These are phyloP conservation scores for Oropetium thomaeum DNA, from an alignment of 176 grass and related monocot species.

Conservation along the genomic window DNA sequence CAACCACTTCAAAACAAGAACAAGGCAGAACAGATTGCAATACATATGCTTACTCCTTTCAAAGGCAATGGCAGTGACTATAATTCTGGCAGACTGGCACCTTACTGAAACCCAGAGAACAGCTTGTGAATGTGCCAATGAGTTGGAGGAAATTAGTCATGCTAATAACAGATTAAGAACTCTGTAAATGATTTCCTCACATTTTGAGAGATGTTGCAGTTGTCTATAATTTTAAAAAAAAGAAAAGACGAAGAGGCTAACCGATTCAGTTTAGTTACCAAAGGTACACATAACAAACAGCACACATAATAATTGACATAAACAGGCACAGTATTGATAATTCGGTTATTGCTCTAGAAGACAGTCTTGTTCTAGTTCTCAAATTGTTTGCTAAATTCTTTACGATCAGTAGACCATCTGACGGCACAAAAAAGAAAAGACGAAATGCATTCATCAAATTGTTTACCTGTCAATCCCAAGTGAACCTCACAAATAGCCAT, in stretches of 20 bases:
- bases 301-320: too few species aligned
- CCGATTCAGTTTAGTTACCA: too few species aligned
- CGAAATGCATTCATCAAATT: neutral
- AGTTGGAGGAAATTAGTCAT: neutral
- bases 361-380: neutral
- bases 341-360: neutral
- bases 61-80: neutral
- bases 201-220: neutral
- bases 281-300: too few species aligned
- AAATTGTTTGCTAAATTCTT: neutral
- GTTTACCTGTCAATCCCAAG: slow-evolving; percentile 12
- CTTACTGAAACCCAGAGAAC: neutral
- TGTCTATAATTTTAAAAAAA: neutral
- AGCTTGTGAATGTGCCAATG: neutral
- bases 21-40: too few species aligned
- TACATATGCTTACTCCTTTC: too few species aligned
- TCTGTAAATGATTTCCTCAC: neutral
- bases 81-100: neutral
- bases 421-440: neutral
- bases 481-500: slow-evolving; percentile 50
- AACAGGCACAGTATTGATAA: too few species aligned
- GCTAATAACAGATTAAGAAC: neutral
- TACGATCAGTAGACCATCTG: neutral
- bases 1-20: too few species aligned
- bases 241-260: neutral